A percentile compares a stretch with the other conserved stretches of the same genome.
phyloP scores from a whole-genome alignment of 306 rosid genomes.

The Nissolia schottii region DNA sequence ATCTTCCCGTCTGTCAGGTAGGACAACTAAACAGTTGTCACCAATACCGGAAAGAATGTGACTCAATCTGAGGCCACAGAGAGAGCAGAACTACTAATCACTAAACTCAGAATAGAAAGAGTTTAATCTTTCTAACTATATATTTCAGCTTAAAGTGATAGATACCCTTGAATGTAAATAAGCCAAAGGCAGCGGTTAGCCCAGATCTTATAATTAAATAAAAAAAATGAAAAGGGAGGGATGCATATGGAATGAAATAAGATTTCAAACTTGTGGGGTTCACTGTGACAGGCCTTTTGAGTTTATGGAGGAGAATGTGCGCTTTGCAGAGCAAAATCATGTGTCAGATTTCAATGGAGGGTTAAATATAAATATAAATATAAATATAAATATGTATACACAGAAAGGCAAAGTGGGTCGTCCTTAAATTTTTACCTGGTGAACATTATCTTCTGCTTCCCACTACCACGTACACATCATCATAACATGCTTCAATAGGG shows the following conservation, averaged over 20 bases:
- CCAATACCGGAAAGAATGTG: conserved; percentile 1
- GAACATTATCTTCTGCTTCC: conserved; percentile 63
- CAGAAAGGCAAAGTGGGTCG: conserved; percentile 24
- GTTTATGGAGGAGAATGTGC: conserved; percentile 49
- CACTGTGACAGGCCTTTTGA: conserved; percentile 44
- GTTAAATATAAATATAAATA: neutral
- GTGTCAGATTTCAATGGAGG: conserved; percentile 38
- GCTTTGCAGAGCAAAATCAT: conserved; percentile 48
- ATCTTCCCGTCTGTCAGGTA: conserved; percentile 15
- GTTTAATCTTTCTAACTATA: neutral
- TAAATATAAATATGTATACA: neutral
- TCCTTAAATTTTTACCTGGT: conserved; percentile 28
- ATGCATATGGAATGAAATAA: conserved; percentile 9
- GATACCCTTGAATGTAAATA: conserved; percentile 13
- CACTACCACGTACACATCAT: conserved; percentile 41
- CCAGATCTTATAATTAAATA: neutral
- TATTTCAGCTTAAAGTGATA: conserved; percentile 19
- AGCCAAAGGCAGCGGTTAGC: neutral
- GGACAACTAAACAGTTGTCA: conserved; percentile 9
- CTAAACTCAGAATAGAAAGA: neutral
- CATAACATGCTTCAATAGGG: conserved; percentile 19
- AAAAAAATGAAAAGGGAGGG: conserved; percentile 24
- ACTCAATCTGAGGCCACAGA: conserved; percentile 17
- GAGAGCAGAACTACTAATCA: conserved; percentile 9
- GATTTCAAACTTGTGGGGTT: conserved; percentile 73